These are phyloP conservation scores for Vigna radiata DNA, from an alignment of 306 rosid species.

Conservation along the genomic window DNA sequence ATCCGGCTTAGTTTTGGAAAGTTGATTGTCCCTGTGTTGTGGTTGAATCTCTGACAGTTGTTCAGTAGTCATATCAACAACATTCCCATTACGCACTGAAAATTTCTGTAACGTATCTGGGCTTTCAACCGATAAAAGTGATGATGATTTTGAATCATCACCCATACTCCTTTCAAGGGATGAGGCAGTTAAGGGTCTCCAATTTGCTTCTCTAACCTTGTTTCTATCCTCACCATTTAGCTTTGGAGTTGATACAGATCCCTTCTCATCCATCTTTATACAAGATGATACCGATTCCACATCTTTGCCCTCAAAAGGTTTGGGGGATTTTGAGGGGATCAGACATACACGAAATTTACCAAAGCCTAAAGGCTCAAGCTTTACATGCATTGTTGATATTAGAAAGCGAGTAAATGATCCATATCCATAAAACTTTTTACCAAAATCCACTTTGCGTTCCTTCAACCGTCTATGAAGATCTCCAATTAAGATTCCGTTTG, in stretches of 20 bases:
- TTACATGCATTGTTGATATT: slow-evolving; percentile 53
- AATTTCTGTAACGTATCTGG: slow-evolving; percentile 23
- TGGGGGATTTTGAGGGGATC: slow-evolving; percentile 36
- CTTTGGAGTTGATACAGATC: slow-evolving; percentile 38
- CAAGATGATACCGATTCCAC: slow-evolving; percentile 24
- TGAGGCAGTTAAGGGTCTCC: slow-evolving; percentile 33
- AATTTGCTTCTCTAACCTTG: slow-evolving; percentile 32
- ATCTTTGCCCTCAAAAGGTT: slow-evolving; percentile 42
- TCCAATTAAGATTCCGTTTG: slow-evolving; percentile 60
- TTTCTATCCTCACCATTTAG: slow-evolving; percentile 42
- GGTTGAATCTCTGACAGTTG: slow-evolving; percentile 43
- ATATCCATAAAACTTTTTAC: slow-evolving; percentile 60
- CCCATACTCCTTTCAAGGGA: slow-evolving; percentile 36
- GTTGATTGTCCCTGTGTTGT: slow-evolving; percentile 35
- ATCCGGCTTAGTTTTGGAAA: slow-evolving; percentile 43
- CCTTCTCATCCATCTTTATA: slow-evolving; percentile 40
- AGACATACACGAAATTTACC: slow-evolving; percentile 42
- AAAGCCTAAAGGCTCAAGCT: slow-evolving; percentile 40
- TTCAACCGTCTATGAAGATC: slow-evolving; percentile 58
- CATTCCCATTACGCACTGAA: slow-evolving; percentile 36
- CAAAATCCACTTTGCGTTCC: slow-evolving; percentile 44
- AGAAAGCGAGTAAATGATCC: slow-evolving; percentile 62
- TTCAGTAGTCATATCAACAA: slow-evolving; percentile 40
- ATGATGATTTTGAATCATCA: slow-evolving; percentile 36
- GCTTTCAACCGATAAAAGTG: slow-evolving; percentile 38